Base-by-base conservation (phyloP, 179 eudicot genomes). In the Carnegiea gigantea region DNA sequence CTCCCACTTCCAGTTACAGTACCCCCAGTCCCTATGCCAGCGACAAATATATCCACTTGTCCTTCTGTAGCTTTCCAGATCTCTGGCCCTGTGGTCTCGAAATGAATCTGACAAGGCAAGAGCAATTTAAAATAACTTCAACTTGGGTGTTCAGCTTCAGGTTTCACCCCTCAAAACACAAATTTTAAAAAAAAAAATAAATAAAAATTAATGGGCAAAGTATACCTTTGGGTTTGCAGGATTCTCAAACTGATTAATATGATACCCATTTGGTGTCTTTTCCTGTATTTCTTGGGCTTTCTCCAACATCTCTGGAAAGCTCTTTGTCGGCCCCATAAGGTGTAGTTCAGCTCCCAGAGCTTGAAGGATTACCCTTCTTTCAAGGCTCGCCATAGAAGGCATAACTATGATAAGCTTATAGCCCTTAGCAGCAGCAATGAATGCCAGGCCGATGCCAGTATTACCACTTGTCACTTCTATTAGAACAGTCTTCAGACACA, bases 11-110 rank as follows among this genome's bases (percentile, higher is more conserved):
- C 98, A 68, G 95, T 87, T 48, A 95, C 65, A 11, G 98, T 93
- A 48, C 98, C 98, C 14, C 90, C 98, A 13, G 98, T 95, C 49
- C 98, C 98, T 68, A 93, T 87, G 49, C 95, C 98, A 78, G 91
- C 82, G 77, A 95, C 94, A 84, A 95, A 81, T n/a, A 88, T 90
- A 82, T 93, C 98, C 40, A 95, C 85, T 86, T 92, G 85, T 72
- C 95, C 97, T 57, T 84, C 87, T 3, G 95, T 85, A 53, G 83
- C 90, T 79, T 86, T 95, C 98, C 98, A 95, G 65, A 95, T 87
- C 83, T 95, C 98, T 12, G 98, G 98, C 44, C 98, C 98, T n/a
- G 98, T 93, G 53, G 95, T 95, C 72, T 93, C 98, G 84, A 86
- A 92, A 86, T 95, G 98, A 38, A 87, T 80, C 98, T 95, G 82